Base-by-base conservation (phyloP, 129 eudicot genomes). In the Erigeron canadensis region DNA sequence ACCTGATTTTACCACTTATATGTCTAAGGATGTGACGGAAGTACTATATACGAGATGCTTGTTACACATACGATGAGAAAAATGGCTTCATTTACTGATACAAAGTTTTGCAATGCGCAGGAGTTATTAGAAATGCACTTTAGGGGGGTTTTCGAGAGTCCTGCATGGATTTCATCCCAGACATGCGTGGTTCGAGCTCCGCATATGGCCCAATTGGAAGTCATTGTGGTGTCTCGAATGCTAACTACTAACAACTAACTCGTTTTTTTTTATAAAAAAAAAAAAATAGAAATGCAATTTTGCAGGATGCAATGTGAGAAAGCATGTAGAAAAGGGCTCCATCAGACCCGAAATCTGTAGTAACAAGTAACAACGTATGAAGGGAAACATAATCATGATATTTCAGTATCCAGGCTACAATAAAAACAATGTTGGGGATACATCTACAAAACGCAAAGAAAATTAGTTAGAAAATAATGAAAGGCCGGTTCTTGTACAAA, bases 111-210 rank as follows among this genome's bases (percentile, higher is more conserved):
- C n/a, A 54, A 9, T 16, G 7, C 79, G 66, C 87, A 94, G 99
- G 97, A 94, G 99, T 82, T 94, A 94, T 66, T 94, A 94, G 74
- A 86, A 88, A 68, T 94, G 99, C 75, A 94, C 99, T 0, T n/a
- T n/a, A n/a, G n/a, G n/a, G n/a, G n/a, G n/a, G n/a, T n/a, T n/a
- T n/a, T n/a, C n/a, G n/a, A n/a, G n/a, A n/a, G n/a, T n/a, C n/a
- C n/a, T n/a, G n/a, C n/a, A n/a, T n/a, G n/a, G n/a, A 3, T 0
- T 13, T 48, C 15, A 2, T 7, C 55, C 12, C 55, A n/a, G 12
- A 17, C 15, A 48, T 10, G 8, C 15, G 7, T 51, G 57, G 6
- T 51, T 13, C 8, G 16, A 6, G 16, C n/a, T n/a, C n/a, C n/a
- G n/a, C n/a, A n/a, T n/a, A n/a, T n/a, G n/a, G n/a, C n/a, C n/a